Conservation (phyloP, 2,329 filamentous ascomycete genomes). For the Chrysosporium keratinophilum region DNA sequence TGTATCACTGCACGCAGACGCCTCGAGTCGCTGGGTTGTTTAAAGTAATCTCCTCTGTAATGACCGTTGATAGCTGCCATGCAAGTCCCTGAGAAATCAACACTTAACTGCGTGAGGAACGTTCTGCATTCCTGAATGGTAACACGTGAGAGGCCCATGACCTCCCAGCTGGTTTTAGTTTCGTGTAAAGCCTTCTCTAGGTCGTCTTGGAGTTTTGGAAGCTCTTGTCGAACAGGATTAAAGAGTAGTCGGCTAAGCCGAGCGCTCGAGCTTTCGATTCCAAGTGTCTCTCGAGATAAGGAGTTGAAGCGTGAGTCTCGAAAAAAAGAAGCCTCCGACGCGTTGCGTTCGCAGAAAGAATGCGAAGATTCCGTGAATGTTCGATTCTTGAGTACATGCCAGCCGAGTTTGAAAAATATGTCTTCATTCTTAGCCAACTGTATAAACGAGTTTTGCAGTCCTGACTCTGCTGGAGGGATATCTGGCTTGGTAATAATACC, state of each 20-base stretch:
- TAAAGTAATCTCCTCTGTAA: constrained; percentile 1
- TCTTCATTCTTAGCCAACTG: constrained; percentile 21
- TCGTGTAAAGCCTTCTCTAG: background rate
- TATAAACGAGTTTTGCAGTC: constrained; percentile 19
- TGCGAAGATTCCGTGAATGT: background rate
- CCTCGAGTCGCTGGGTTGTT: background rate
- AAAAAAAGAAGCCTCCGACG: background rate
- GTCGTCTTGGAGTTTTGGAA: constrained; percentile 17
- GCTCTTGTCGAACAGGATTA: constrained; percentile 19
- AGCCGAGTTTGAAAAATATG: constrained; percentile 21
- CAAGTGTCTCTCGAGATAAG: background rate
- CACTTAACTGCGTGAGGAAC: background rate
- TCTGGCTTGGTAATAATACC: constrained; percentile 27
- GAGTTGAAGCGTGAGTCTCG: background rate
- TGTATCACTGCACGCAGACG: constrained; percentile 2
- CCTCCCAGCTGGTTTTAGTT: background rate
- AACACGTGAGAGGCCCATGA: background rate
- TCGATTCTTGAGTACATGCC: constrained; percentile 20
- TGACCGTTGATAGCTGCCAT: constrained; percentile 4
- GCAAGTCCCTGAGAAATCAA: background rate
- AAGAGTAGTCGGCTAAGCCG: constrained; percentile 21
- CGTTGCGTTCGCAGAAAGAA: background rate
- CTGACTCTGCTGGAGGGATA: constrained; percentile 18
- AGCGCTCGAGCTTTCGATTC: constrained; percentile 6
- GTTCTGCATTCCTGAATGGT: background rate